Base-by-base conservation (phyloP, 1,139 yeast species). In the Hansenula sp. region DNA sequence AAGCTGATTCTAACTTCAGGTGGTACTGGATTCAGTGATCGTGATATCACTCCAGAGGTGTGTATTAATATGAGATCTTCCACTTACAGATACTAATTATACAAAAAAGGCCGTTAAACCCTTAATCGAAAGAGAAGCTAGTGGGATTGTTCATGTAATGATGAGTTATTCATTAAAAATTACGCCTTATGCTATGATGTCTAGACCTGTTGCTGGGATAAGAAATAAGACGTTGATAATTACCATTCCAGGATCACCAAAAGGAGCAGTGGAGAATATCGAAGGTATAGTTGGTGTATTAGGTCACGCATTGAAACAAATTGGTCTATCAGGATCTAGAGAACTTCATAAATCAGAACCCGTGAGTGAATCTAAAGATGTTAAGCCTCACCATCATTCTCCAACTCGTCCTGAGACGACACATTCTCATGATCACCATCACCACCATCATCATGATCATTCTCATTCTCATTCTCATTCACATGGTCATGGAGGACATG, bases 201-300 rank as follows among this genome's bases (percentile, higher is more conserved):
- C 75, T 2, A 57, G 79, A 20, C 75, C 76, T 1, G 69, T 69
- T 4, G 75, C 77, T 1, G 79, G 79, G 2, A 57, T 66, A 1
- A 47, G 55, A 13, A 44, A 50, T 13, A 49, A 56, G 29, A 45
- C 68, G 0, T 44, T 73, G 32, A 55, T 73, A 0, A 48, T 73
- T 10, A 69, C 77, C 0, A 55, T 73, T 9, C 79, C 79, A 0
- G 79, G 79, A 0, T 70, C 76, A 1, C 73, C 74, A 1, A 69
- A 63, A 42, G 78, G 69, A 1, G 73, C 73, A 0, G 45, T 46
- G 2, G 77, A 73, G 50, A 71, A 70, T 44, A 43, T 71, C 25
- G 57, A 52, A 18, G 68, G 74, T 0, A 45, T 73, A 7, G 31
- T 62, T 1, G 56, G 48, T 3, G 55, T 65, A 3, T 44, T 73